Evolutionary conservation across 1,284 basidiomycete genomes (phyloP), one percentile per base, ranked within the genome.

Genomic region (Malassezia restricta): DNA sequence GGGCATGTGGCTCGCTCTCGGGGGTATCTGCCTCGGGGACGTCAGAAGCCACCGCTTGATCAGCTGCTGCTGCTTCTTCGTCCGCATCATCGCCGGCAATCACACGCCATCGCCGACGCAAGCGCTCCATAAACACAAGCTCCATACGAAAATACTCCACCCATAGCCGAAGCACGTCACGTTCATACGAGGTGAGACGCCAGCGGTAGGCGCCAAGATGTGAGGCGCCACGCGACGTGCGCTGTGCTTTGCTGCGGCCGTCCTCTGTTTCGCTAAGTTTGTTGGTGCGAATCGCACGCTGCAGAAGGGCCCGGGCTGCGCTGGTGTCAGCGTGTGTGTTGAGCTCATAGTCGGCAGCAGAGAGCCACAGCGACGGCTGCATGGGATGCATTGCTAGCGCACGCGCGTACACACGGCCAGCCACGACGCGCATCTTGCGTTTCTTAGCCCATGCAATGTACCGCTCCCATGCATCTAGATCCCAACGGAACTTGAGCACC

Each of bases 371-470:
- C 3, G 81, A 77, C 2, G 87, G 80, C 7, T 81, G 80, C 61
- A 81, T 83, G 2, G 90, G 87, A 70, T 91, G 88, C 43, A 91
- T 76, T 71, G 89, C 86, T 15, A 94, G 75, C 3, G 88, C 90
- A 53, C 87, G 87, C 47, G 62, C 51, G 33, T 47, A 62, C 31
- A 71, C 51, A n/a, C 68, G 53, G 6, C 85, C 84, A 3, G 88
- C 85, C 9, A 92, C 78, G 51, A 85, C 82, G 11, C 82, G 78
- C 62, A 90, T 89, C 5, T 83, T 82, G 69, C 86, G 82, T 41
- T 81, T 79, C 71, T 86, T 83, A 1, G 88, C 88, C 33, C 87
- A 80, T 56, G 85, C 79, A 53, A 92, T 82, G 68, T 94, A 94
- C 56, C 88, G 83, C 45, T 86, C 76, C 90, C 90, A 95, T 0